These are phyloP conservation scores for Trametes sp. DNA, from an alignment of 1,284 basidiomycete genomes.

Conservation along the genomic window DNA sequence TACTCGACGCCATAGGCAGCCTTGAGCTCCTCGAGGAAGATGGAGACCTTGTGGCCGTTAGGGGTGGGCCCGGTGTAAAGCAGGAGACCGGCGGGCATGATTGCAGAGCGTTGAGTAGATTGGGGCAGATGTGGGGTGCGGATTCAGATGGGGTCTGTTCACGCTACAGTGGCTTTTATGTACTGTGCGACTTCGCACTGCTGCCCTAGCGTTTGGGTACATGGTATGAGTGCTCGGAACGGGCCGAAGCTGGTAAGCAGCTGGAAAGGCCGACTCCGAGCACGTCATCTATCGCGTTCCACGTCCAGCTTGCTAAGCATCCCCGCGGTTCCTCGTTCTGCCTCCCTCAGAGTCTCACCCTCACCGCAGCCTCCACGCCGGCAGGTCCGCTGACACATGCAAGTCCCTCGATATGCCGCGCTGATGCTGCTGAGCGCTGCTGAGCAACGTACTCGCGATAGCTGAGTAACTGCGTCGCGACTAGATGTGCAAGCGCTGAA, in stretches of 20 bases:
- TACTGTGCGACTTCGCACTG: too few species aligned
- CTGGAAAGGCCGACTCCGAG: not conserved
- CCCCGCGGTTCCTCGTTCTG: not conserved
- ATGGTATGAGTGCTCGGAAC: too few species aligned
- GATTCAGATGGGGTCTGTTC: not conserved
- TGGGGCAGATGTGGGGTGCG: not conserved
- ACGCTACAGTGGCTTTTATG: not conserved
- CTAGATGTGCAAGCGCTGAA: too few species aligned
- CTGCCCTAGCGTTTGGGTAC: too few species aligned
- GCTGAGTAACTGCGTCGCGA: conserved; percentile 1
- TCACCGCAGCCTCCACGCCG: not conserved
- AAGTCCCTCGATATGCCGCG: not conserved
- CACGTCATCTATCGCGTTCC: conserved; percentile 14
- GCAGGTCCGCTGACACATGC: not conserved
- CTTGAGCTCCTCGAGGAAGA: conserved; percentile 44
- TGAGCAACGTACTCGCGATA: not conserved
- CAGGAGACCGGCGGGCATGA: conserved; percentile 33
- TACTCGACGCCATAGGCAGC: conserved; percentile 37
- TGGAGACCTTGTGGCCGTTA: conserved; percentile 64
- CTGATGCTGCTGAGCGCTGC: not conserved
- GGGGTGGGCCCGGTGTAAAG: conserved; percentile 74
- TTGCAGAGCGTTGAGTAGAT: not conserved
- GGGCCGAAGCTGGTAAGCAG: too few species aligned
- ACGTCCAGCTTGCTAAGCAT: conserved; percentile 13
- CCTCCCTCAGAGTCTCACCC: not conserved